phyloP scores from a whole-genome alignment of 1,284 basidiomycete genomes.

The Cryptococcus maquisensis region DNA sequence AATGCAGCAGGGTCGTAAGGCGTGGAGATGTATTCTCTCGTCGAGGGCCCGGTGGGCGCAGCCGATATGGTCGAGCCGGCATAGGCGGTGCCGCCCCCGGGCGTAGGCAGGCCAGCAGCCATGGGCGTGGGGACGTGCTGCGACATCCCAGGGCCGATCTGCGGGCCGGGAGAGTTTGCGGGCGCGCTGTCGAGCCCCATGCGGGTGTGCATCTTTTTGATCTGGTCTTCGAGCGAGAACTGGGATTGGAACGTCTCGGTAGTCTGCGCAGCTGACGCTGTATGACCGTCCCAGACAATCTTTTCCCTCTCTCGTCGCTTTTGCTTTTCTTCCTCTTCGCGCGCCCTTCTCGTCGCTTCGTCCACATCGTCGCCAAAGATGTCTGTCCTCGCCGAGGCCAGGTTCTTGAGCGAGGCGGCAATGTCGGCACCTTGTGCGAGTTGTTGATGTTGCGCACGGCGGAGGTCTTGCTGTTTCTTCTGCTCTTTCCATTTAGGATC shows the following conservation, averaged over 20 bases:
- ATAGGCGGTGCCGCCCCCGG: conserved; percentile 40
- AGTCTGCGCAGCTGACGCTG: conserved; percentile 79
- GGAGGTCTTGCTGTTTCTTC: conserved; percentile 75
- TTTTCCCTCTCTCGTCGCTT: conserved; percentile 79
- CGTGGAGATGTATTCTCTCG: conserved; percentile 29
- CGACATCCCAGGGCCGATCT: conserved; percentile 31
- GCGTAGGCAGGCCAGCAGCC: conserved; percentile 41
- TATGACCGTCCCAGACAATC: conserved; percentile 94
- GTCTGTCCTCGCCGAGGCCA: conserved; percentile 87
- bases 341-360: conserved; percentile 75
- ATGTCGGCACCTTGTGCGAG: conserved; percentile 84
- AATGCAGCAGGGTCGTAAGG: conserved; percentile 53
- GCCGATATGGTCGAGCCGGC: conserved; percentile 47
- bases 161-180: conserved; percentile 15
- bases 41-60: conserved; percentile 38
- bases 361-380: conserved; percentile 82
- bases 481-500: conserved; percentile 98
- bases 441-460: conserved; percentile 84
- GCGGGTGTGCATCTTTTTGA: conserved; percentile 84
- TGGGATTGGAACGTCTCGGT: conserved; percentile 84
- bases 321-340: conserved; percentile 76
- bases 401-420: conserved; percentile 80
- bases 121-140: conserved; percentile 24
- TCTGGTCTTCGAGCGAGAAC: conserved; percentile 90
- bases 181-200: conserved; percentile 44